These are phyloP conservation scores for Nothopassalora personata DNA, from an alignment of 2,329 filamentous ascomycete genomes.

Conservation along the genomic window DNA sequence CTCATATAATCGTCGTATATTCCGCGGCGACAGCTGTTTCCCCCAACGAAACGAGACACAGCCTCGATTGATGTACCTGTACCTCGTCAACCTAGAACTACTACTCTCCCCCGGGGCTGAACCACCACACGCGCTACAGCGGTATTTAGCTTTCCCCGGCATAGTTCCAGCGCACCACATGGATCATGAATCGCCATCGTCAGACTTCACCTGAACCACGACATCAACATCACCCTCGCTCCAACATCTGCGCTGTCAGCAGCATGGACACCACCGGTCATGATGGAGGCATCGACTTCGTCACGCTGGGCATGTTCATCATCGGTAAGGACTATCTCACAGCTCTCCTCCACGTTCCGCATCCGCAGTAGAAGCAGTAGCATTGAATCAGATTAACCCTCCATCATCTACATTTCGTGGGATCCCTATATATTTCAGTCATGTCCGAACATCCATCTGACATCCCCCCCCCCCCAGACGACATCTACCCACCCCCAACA, in stretches of 20 bases:
- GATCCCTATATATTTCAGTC: background rate
- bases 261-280: background rate
- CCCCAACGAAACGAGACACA: no score
- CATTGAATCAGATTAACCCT: background rate
- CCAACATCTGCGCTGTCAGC: background rate
- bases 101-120: background rate
- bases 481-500: constrained; percentile 77
- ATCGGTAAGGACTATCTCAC: constrained; percentile 43
- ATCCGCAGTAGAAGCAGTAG: background rate
- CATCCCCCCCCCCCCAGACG: constrained; percentile 48
- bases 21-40: background rate
- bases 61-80: no score
- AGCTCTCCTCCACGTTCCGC: constrained; percentile 14
- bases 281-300: constrained; percentile 46
- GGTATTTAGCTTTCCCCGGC: background rate
- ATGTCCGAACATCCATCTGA: background rate
- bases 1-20: no score
- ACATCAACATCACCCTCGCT: background rate
- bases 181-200: background rate
- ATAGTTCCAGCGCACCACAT: background rate
- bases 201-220: background rate
- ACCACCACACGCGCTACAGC: no score
- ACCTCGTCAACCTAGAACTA: background rate
- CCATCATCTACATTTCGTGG: background rate
- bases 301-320: constrained; percentile 60